Base-by-base conservation (phyloP, 164 flowering plant genomes). In the Akebia trifoliata region DNA sequence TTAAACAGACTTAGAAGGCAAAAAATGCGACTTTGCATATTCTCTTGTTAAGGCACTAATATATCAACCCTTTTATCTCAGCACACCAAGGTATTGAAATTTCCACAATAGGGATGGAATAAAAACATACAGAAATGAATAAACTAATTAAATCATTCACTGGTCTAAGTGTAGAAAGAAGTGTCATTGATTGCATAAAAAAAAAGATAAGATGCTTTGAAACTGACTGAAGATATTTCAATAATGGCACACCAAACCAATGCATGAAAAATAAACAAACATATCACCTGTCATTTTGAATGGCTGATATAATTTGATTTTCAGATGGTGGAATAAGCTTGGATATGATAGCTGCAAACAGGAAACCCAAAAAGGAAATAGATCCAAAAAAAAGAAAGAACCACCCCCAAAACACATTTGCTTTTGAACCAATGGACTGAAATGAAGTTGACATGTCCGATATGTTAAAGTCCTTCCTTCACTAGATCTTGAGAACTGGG, bases 251-350 rank as follows among this genome's bases (percentile, higher is more conserved):
- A 28, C 15, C 15, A 1, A 14, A 4, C 4, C 7, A 47, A 51
- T 15, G 14, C 17, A 24, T 2, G 12, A 38, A 8, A 44, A n/a
- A 8, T 11, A 39, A 52, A 37, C 31, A 22, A 25, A 45, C 32
- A 3, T 18, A 21, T 18, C 71, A 81, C 90, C 87, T 72, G 78
- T 87, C 88, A 52, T 70, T 77, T 68, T 85, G 95, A 32, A 87
- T 68, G 39, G 91, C 79, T 2, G 75, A 69, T 21, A 83, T 34
- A 29, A 79, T 21, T 14, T 57, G 68, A 56, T 82, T 78, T 25
- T 64, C 55, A 8, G 79, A 80, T 1, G 66, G 71, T 4, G 84
- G 86, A 53, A 85, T 76, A 47, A 84, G 72, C 82, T 84, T 84
- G n/a, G 87, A 79, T 15, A 87, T 29, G 4, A 83, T 39, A 10